Evolutionary conservation across 1,139 yeast species (phyloP).

Genomic region (Pichia kudriavzevii): DNA sequence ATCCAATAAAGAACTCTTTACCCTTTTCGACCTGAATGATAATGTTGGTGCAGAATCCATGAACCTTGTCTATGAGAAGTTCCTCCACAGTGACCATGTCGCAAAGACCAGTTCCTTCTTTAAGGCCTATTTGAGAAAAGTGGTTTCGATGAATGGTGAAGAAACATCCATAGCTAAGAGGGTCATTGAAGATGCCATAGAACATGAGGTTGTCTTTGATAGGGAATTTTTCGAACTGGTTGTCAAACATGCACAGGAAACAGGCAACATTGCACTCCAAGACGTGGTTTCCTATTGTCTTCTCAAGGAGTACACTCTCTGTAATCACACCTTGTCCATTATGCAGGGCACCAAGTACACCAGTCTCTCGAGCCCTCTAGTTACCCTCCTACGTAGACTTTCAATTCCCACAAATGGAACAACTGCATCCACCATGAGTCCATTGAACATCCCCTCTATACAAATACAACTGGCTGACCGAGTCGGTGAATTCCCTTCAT

Average conservation of each 20-base stretch:
- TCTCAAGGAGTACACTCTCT: constrained; percentile 5
- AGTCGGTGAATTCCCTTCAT: too few species aligned
- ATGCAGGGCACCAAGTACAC: too few species aligned
- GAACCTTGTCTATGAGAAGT: constrained; percentile 7
- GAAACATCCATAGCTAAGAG: constrained; percentile 1
- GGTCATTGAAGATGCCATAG: constrained; percentile 4
- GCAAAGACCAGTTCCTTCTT: constrained; percentile 10
- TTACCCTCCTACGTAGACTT: too few species aligned
- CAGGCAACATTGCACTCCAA: not conserved
- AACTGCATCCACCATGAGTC: too few species aligned
- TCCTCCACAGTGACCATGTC: constrained; percentile 5
- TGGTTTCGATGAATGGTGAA: not conserved
- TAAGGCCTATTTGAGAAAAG: constrained; percentile 2
- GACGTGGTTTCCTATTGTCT: not conserved
- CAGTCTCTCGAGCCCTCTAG: too few species aligned
- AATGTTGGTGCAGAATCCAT: not conserved
- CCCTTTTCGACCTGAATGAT: constrained; percentile 8
- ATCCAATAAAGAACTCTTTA: constrained; percentile 11
- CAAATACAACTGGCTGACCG: too few species aligned
- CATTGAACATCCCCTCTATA: too few species aligned
- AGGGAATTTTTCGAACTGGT: constrained; percentile 7
- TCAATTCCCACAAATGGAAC: too few species aligned
- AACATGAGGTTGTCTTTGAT: constrained; percentile 1
- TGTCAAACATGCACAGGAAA: constrained; percentile 5
- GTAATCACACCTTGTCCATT: constrained; percentile 6